Percentiles rank a stretch among this genome's conserved stretches.
phyloP scores from a whole-genome alignment of 2,329 filamentous ascomycete species.

The Didymella segeticola region DNA sequence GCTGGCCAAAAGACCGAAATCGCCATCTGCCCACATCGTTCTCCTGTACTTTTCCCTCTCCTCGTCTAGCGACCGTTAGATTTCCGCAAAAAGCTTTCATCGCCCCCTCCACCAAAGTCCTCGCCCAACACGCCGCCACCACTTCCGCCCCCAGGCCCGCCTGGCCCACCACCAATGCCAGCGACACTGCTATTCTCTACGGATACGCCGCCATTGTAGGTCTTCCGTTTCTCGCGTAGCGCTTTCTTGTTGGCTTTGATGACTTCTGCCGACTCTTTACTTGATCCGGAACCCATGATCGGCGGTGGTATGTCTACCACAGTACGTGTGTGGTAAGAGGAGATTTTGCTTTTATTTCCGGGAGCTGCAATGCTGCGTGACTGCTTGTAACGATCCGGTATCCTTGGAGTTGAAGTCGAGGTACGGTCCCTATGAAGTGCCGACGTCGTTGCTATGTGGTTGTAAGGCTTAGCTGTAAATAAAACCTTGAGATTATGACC shows the following conservation, averaged over 20 bases:
- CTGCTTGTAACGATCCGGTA: no score
- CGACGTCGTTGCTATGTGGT: neutral
- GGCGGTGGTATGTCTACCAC: neutral
- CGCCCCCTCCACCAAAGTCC: conserved; percentile 1
- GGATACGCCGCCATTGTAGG: conserved; percentile 3
- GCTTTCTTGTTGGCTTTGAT: neutral
- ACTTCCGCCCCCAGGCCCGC: neutral
- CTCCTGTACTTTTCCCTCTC: neutral
- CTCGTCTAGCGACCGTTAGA: neutral
- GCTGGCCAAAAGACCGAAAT: neutral
- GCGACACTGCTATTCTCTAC: neutral
- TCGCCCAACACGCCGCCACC: neutral
- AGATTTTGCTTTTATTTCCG: no score
- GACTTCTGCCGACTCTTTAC: neutral
- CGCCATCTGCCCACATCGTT: neutral
- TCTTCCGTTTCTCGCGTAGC: conserved; percentile 1
- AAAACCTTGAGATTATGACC: no score
- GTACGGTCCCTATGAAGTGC: no score
- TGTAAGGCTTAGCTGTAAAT: neutral
- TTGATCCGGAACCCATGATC: neutral
- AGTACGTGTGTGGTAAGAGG: neutral
- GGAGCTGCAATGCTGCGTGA: no score
- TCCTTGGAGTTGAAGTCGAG: no score
- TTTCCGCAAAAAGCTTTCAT: neutral
- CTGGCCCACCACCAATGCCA: conserved; percentile 2